phyloP scores from a whole-genome alignment of 495 filamentous ascomycete species.

The Aspergillus biplanus region DNA sequence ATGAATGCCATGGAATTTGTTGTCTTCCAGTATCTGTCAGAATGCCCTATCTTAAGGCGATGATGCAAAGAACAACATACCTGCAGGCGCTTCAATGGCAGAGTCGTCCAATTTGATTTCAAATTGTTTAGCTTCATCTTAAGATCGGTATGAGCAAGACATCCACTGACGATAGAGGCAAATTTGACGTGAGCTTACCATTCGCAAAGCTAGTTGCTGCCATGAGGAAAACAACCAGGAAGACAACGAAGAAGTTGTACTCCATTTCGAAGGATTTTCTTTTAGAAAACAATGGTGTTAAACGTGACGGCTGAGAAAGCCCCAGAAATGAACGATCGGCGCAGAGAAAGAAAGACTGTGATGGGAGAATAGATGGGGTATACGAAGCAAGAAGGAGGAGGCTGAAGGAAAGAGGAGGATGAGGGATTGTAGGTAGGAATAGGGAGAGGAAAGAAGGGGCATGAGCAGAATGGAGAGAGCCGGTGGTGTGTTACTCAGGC shows the following conservation, averaged over 20 bases:
- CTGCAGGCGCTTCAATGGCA: not conserved
- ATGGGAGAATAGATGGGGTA: slow-evolving; percentile 5
- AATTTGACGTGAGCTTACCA: slow-evolving; percentile 17
- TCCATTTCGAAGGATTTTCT: slow-evolving; percentile 6
- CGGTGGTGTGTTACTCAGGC: slow-evolving; percentile 22
- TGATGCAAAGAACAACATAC: slow-evolving; percentile 11
- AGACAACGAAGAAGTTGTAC: slow-evolving; percentile 13
- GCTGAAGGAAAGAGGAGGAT: slow-evolving; percentile 4
- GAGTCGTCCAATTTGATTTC: slow-evolving; percentile 4
- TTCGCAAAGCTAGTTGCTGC: slow-evolving; percentile 4
- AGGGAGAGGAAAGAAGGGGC: not conserved
- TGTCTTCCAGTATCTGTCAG: slow-evolving; percentile 5
- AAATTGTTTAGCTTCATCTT: slow-evolving; percentile 8
- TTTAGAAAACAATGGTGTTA: not conserved
- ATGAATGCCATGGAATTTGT: slow-evolving; percentile 7
- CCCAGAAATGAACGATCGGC: not conserved
- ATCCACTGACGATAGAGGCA: not conserved
- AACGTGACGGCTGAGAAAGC: not conserved
- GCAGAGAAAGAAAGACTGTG: slow-evolving; percentile 3
- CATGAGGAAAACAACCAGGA: slow-evolving; percentile 23
- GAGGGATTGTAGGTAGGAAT: slow-evolving; percentile 4
- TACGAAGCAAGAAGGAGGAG: slow-evolving; percentile 1
- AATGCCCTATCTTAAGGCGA: not conserved
- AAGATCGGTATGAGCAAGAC: not conserved
- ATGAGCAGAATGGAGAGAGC: not conserved